Evolutionary conservation across 495 filamentous ascomycete genomes (phyloP).

Genomic region (Amniculicola lignicola): DNA sequence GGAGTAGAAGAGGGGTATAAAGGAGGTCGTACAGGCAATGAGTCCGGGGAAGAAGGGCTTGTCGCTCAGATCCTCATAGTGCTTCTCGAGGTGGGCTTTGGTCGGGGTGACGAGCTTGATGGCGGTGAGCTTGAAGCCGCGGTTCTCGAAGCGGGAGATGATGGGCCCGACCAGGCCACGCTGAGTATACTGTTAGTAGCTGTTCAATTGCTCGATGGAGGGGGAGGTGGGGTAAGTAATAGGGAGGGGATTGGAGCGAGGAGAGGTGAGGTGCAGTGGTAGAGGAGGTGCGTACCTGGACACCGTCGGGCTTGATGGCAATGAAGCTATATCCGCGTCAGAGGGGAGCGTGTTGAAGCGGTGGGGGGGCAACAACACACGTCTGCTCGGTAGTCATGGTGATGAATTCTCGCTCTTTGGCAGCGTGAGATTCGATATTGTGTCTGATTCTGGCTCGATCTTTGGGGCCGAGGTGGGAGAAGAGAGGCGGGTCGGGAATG

Average conservation of each 20-base stretch:
- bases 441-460: constrained; percentile 46
- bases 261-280: background rate
- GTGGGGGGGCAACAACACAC: constrained; percentile 53
- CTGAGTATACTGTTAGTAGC: no score
- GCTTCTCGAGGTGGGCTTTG: constrained; percentile 93
- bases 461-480: constrained; percentile 49
- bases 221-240: constrained; percentile 33
- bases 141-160: constrained; percentile 93
- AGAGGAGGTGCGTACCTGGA: constrained; percentile 66
- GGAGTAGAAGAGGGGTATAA: constrained; percentile 42
- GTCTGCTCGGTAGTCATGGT: constrained; percentile 89
- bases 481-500: constrained; percentile 45
- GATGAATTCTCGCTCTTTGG: constrained; percentile 49
- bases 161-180: constrained; percentile 96
- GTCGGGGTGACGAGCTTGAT: constrained; percentile 88
- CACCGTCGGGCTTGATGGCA: constrained; percentile 98
- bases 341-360: background rate
- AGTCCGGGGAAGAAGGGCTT: constrained; percentile 98
- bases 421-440: constrained; percentile 37
- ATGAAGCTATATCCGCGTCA: constrained; percentile 69
- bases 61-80: constrained; percentile 86
- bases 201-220: no score
- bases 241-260: background rate
- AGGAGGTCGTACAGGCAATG: constrained; percentile 74
- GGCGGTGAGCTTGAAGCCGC: constrained; percentile 96